A percentile compares a stretch with the other conserved stretches of the same genome.
Conservation (phyloP, 2,329 filamentous ascomycete species). For the Sclerotinia sclerotiorum region DNA sequence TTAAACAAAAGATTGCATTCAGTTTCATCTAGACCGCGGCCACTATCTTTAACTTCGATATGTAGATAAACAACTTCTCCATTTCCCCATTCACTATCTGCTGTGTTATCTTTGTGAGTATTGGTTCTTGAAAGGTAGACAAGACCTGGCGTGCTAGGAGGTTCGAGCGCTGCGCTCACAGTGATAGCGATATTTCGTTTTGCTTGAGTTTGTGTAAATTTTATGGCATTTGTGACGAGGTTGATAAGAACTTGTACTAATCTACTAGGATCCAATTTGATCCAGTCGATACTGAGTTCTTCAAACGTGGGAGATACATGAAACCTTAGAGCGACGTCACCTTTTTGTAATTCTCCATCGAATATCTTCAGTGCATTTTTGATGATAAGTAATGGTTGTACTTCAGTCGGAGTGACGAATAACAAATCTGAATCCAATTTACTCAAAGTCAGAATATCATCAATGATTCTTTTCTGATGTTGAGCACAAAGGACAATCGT, state of each 20-base stretch:
- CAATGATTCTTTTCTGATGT: constrained; percentile 69
- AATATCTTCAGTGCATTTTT: constrained; percentile 74
- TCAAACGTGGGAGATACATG: constrained; percentile 62
- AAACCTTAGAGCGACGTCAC: constrained; percentile 66
- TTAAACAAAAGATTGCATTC: constrained; percentile 76
- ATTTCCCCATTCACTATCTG: constrained; percentile 57
- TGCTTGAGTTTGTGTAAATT: constrained; percentile 69
- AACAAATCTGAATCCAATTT: constrained; percentile 71
- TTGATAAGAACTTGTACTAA: constrained; percentile 80
- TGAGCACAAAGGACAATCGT: constrained; percentile 76
- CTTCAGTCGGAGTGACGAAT: constrained; percentile 67
- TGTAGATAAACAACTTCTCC: constrained; percentile 71
- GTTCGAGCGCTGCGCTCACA: constrained; percentile 26
- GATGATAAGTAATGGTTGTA: constrained; percentile 66
- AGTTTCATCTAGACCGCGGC: constrained; percentile 67
- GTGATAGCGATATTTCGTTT: constrained; percentile 55
- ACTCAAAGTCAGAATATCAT: constrained; percentile 65
- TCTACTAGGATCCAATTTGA: constrained; percentile 69
- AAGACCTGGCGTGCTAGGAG: constrained; percentile 17
- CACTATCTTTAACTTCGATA: constrained; percentile 74
- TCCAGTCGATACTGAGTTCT: constrained; percentile 60
- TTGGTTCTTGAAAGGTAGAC: constrained; percentile 37
- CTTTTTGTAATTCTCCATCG: constrained; percentile 68
- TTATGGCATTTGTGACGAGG: constrained; percentile 76
- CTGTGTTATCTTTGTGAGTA: constrained; percentile 31